Percentiles rank a stretch among this genome's conserved stretches.
phyloP scores from a whole-genome alignment of 2,329 filamentous ascomycete species.

The Fusarium longipes region DNA sequence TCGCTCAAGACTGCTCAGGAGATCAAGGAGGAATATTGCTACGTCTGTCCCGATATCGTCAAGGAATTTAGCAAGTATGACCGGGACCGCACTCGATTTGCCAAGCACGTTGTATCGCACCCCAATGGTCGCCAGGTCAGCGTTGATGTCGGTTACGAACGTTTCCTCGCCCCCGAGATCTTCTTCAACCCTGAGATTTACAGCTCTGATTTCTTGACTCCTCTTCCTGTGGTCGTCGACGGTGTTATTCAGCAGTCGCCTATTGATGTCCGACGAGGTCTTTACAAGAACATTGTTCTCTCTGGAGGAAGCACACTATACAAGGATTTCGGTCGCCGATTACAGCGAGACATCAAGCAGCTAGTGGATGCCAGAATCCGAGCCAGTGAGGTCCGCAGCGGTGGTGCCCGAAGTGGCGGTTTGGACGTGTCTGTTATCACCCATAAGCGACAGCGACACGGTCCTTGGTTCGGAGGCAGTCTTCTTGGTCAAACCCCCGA shows the following conservation, averaged over 20 bases:
- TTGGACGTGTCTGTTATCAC: slow-evolving; percentile 97
- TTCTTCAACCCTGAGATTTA: slow-evolving; percentile 99
- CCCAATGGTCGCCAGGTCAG: slow-evolving; percentile 85
- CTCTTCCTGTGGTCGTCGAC: slow-evolving; percentile 92
- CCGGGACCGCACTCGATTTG: slow-evolving; percentile 88
- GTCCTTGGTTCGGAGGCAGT: slow-evolving; percentile 98
- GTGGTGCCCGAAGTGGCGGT: slow-evolving; percentile 91
- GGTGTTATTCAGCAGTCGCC: slow-evolving; percentile 97
- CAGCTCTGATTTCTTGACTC: slow-evolving; percentile 97
- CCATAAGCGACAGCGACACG: slow-evolving; percentile 96
- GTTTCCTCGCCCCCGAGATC: slow-evolving; percentile 97
- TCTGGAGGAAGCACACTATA: slow-evolving; percentile 97
- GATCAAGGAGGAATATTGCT: slow-evolving; percentile 99
- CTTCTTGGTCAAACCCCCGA: slow-evolving; percentile 96
- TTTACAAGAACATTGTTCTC: slow-evolving; percentile 99
- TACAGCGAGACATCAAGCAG: slow-evolving; percentile 97
- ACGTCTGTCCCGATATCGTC: slow-evolving; percentile 97
- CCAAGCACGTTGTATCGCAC: slow-evolving; percentile 87
- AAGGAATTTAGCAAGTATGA: slow-evolving; percentile 98
- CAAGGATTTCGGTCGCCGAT: slow-evolving; percentile 95
- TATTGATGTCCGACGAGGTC: slow-evolving; percentile 93
- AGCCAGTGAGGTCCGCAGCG: slow-evolving; percentile 90
- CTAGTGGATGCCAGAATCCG: slow-evolving; percentile 93
- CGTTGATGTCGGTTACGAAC: slow-evolving; percentile 96
- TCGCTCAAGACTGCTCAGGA: slow-evolving; percentile 97